A percentile compares a stretch with the other conserved stretches of the same genome.
Evolutionary conservation across 306 rosid genomes (phyloP).

Genomic region (Comarum palustre): DNA sequence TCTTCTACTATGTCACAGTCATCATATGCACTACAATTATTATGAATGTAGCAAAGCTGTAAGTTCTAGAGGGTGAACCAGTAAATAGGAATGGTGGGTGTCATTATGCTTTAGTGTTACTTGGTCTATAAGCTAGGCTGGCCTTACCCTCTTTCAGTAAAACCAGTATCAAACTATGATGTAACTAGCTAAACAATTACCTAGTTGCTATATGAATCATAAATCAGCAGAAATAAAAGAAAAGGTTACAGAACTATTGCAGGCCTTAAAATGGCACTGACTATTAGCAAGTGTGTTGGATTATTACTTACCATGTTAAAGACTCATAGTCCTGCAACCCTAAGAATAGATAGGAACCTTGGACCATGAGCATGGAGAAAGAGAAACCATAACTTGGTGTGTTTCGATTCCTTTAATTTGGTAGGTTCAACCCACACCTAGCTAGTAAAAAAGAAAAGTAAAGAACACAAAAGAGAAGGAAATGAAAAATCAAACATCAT

Average conservation of each 20-base stretch:
- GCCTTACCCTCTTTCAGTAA: neutral
- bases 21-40: slow-evolving; percentile 11
- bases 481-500: slow-evolving; percentile 28
- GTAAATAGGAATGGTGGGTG: neutral
- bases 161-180: neutral
- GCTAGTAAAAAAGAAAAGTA: slow-evolving; percentile 22
- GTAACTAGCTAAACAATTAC: neutral
- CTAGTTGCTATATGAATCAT: neutral
- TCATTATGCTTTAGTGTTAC: neutral
- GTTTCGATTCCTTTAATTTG: slow-evolving; percentile 12
- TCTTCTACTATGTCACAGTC: slow-evolving; percentile 28
- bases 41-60: neutral
- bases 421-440: slow-evolving; percentile 8
- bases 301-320: neutral
- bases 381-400: slow-evolving; percentile 8
- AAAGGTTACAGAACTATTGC: slow-evolving; percentile 3
- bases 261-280: slow-evolving; percentile 1
- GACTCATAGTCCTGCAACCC: slow-evolving; percentile 14
- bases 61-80: neutral
- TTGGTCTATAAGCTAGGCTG: neutral
- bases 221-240: neutral
- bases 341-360: slow-evolving; percentile 10
- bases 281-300: neutral
- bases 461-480: slow-evolving; percentile 6
- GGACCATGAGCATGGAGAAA: slow-evolving; percentile 15